Conservation (phyloP, 495 filamentous ascomycete genomes). For the Pyronema omphalodes region DNA sequence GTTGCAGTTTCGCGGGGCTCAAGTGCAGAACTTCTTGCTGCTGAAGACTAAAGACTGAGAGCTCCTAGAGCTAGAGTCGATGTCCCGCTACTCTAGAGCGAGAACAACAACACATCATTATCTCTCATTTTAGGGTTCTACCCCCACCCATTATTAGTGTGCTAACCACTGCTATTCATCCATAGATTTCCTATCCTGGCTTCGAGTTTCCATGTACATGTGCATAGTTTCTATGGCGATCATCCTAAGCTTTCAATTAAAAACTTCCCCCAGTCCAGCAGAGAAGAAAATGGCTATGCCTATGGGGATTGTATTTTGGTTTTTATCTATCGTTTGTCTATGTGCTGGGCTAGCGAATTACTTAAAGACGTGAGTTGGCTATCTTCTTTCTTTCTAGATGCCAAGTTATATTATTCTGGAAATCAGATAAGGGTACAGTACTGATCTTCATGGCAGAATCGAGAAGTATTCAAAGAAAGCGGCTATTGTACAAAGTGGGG, state of each 20-base stretch:
- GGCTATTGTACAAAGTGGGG: constrained; percentile 82
- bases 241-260: constrained; percentile 80
- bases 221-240: constrained; percentile 78
- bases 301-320: constrained; percentile 76
- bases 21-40: not conserved
- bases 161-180: not conserved
- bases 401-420: constrained; percentile 18
- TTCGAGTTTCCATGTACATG: constrained; percentile 81
- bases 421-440: not conserved
- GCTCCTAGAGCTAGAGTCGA: not conserved
- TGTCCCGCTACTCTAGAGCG: no score
- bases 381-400: not conserved
- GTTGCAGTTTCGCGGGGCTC: not conserved
- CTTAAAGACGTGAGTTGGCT: constrained; percentile 30
- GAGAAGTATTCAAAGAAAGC: constrained; percentile 56
- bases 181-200: constrained; percentile 70
- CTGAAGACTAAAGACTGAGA: not conserved
- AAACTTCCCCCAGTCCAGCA: constrained; percentile 43
- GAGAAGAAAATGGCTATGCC: constrained; percentile 66
- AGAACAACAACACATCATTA: no score
- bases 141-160: not conserved
- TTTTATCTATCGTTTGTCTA: constrained; percentile 56
- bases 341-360: constrained; percentile 70
- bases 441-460: no score
- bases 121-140: not conserved